A percentile compares a stretch with the other conserved stretches of the same genome.
Evolutionary conservation across 495 filamentous ascomycete genomes (phyloP).

Genomic region (Lasiosphaeria ovina): DNA sequence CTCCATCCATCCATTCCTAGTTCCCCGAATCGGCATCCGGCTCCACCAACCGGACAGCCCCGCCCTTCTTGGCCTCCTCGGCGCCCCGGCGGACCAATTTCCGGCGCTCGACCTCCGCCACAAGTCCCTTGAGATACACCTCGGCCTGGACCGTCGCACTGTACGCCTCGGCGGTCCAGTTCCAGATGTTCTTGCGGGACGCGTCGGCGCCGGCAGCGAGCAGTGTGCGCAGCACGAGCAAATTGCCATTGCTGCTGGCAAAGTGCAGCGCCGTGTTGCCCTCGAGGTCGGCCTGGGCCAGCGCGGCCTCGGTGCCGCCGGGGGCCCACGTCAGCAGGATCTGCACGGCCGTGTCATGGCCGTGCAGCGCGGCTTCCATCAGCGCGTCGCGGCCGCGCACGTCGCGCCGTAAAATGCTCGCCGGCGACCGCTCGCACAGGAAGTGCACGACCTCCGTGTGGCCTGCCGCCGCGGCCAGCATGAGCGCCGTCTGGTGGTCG

Average conservation of each 20-base stretch:
- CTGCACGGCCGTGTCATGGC: conserved; percentile 58
- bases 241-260: conserved; percentile 62
- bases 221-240: conserved; percentile 69
- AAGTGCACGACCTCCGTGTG: conserved; percentile 61
- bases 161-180: conserved; percentile 72
- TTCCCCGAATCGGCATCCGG: conserved; percentile 19
- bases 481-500: conserved; percentile 68
- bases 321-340: conserved; percentile 57
- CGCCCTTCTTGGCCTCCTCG: conserved; percentile 34
- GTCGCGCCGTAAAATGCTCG: conserved; percentile 52
- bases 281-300: conserved; percentile 53
- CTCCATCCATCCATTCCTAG: not conserved
- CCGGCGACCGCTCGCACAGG: conserved; percentile 44
- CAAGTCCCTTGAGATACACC: conserved; percentile 67
- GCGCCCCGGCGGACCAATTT: conserved; percentile 27
- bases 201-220: conserved; percentile 65
- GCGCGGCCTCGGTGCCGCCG: conserved; percentile 44
- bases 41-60: conserved; percentile 34
- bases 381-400: conserved; percentile 56
- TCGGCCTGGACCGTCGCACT: conserved; percentile 71
- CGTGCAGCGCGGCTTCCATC: conserved; percentile 54
- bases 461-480: conserved; percentile 57
- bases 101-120: conserved; percentile 53
- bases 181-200: conserved; percentile 62
- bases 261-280: conserved; percentile 80